Conservation (phyloP, 208 protist genomes). For the Leishmania major region DNA sequence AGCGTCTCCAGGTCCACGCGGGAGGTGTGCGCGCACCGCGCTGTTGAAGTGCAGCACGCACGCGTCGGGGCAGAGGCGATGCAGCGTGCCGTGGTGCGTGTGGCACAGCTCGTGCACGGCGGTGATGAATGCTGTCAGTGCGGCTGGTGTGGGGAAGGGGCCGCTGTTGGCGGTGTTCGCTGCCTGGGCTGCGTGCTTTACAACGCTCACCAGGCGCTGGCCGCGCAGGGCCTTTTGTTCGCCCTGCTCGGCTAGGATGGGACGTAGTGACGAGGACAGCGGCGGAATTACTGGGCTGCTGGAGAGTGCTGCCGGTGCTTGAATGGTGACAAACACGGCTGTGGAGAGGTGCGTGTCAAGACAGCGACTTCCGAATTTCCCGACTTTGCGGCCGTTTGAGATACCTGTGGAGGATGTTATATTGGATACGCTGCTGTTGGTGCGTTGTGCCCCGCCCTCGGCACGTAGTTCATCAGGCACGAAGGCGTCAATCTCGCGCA, state of each 20-base stretch:
- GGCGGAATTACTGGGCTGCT: background rate
- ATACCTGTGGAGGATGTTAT: background rate
- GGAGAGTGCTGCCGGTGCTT: background rate
- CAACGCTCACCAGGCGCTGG: background rate
- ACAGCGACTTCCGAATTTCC: background rate
- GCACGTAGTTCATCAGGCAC: conserved; percentile 4
- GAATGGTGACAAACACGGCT: background rate
- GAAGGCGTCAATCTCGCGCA: conserved; percentile 30
- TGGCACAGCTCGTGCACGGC: conserved; percentile 12
- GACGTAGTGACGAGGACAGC: background rate
- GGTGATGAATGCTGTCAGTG: conserved; percentile 19
- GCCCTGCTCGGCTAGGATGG: background rate
- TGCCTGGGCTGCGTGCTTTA: background rate
- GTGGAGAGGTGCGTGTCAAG: conserved; percentile 4
- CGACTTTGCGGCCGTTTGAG: background rate
- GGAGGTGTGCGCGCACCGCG: conserved; percentile 16
- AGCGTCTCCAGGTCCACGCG: background rate
- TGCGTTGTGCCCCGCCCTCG: background rate
- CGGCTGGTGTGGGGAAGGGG: conserved; percentile 12
- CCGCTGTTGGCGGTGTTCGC: conserved; percentile 19
- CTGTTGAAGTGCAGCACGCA: conserved; percentile 29
- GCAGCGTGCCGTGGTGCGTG: conserved; percentile 22
- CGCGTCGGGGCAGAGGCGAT: conserved; percentile 14
- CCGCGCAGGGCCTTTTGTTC: background rate
- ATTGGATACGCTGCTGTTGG: too few relatives aligned